Percentiles rank a stretch among this genome's conserved stretches.
These are phyloP conservation scores for Arachis stenosperma DNA, from an alignment of 306 rosid genomes.

Conservation along the genomic window DNA sequence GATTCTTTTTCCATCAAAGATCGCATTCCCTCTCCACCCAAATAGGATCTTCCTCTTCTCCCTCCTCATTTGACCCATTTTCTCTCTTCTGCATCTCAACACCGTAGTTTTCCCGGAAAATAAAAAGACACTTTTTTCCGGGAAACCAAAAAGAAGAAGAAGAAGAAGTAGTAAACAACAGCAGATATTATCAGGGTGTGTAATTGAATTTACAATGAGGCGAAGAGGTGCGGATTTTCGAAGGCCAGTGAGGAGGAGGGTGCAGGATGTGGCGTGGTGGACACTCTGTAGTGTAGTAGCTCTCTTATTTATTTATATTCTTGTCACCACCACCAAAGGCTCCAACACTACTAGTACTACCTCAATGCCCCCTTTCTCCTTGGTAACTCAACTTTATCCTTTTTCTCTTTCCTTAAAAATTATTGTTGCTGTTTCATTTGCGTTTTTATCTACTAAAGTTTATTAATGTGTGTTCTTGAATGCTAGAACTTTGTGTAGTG, in stretches of 20 bases:
- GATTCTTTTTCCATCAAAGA: slow-evolving; percentile 21
- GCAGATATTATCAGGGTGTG: not conserved
- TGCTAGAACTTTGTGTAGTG: not conserved
- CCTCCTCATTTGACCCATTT: slow-evolving; percentile 7
- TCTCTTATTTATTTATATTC: slow-evolving; percentile 63
- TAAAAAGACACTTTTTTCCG: not conserved
- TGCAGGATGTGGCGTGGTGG: slow-evolving; percentile 65
- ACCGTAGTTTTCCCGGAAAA: slow-evolving; percentile 1
- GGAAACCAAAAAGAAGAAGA: not conserved
- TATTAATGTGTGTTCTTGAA: not conserved
- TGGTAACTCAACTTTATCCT: slow-evolving; percentile 40
- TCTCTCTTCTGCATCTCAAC: not conserved
- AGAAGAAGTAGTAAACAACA: not conserved
- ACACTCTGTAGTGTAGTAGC: slow-evolving; percentile 50
- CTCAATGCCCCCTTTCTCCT: slow-evolving; percentile 60
- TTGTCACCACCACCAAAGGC: slow-evolving; percentile 53
- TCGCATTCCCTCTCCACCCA: slow-evolving; percentile 20
- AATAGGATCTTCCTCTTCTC: slow-evolving; percentile 30
- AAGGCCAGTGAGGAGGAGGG: slow-evolving; percentile 68
- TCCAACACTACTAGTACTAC: slow-evolving; percentile 54
- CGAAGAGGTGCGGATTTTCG: slow-evolving; percentile 73
- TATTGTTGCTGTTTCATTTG: not conserved
- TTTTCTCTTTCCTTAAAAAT: not conserved
- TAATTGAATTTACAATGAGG: slow-evolving; percentile 52
- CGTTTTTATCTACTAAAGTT: not conserved